phyloP scores from a whole-genome alignment of 2,329 filamentous ascomycete species.

The Neonectria sp. region DNA sequence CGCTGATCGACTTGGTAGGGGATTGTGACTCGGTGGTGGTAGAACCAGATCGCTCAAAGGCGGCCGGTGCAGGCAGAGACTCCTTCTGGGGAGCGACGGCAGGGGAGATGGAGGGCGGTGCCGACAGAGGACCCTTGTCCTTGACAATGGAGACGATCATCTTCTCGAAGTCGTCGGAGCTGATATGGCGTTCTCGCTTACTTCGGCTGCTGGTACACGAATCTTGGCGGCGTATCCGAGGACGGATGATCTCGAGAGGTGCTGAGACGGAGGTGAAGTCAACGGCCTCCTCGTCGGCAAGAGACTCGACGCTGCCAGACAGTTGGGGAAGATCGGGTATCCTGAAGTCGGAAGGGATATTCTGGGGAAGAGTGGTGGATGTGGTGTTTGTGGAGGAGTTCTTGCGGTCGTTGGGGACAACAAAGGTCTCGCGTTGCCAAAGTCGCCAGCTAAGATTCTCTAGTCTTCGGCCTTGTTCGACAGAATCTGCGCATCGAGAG shows the following conservation, averaged over 20 bases:
- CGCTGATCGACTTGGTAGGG: conserved; percentile 74
- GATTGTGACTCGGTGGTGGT: conserved; percentile 61
- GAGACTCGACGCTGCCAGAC: conserved; percentile 83
- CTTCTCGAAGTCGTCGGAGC: conserved; percentile 92
- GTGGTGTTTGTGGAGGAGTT: conserved; percentile 53
- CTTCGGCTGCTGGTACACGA: conserved; percentile 80
- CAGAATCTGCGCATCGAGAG: conserved; percentile 92
- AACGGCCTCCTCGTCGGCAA: conserved; percentile 77
- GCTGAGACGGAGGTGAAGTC: conserved; percentile 70
- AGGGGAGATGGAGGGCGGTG: conserved; percentile 49
- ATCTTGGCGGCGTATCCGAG: conserved; percentile 79
- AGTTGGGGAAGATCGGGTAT: conserved; percentile 77
- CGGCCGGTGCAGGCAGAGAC: conserved; percentile 51
- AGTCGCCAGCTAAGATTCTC: conserved; percentile 97
- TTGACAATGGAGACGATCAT: conserved; percentile 96
- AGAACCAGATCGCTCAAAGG: conserved; percentile 60
- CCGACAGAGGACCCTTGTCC: conserved; percentile 76
- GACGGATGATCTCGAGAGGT: conserved; percentile 73
- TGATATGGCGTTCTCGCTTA: conserved; percentile 89
- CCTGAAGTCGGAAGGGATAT: conserved; percentile 61
- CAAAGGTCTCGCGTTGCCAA: conserved; percentile 83
- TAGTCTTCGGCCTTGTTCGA: conserved; percentile 91
- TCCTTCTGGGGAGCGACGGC: conserved; percentile 60
- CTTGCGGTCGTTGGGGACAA: conserved; percentile 81
- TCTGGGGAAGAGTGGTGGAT: conserved; percentile 63